phyloP scores from a whole-genome alignment of 495 filamentous ascomycete species.

The Daldinia bambusicola region DNA sequence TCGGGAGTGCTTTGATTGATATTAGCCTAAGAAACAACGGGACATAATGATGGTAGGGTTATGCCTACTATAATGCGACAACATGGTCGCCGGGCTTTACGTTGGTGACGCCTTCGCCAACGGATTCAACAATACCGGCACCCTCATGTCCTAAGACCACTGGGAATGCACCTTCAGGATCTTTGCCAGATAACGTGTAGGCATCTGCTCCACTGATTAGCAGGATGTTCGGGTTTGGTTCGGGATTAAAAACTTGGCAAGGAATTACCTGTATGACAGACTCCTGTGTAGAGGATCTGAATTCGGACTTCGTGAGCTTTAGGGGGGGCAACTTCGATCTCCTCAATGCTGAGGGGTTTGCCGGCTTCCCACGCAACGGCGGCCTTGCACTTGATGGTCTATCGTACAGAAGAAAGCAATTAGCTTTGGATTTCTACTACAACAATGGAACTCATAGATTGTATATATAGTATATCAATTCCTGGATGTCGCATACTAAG shows the following conservation, averaged over 20 bases:
- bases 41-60: slow-evolving; percentile 7
- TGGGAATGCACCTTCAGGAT: slow-evolving; percentile 97
- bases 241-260: slow-evolving; percentile 39
- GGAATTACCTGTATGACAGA: slow-evolving; percentile 91
- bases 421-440: slow-evolving; percentile 12
- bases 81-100: slow-evolving; percentile 95
- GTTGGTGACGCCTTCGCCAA: slow-evolving; percentile 93
- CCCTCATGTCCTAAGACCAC: slow-evolving; percentile 97
- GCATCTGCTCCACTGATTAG: slow-evolving; percentile 70
- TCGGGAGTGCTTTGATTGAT: slow-evolving; percentile 79
- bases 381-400: slow-evolving; percentile 75
- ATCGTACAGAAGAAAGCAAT: slow-evolving; percentile 19
- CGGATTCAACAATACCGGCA: slow-evolving; percentile 94
- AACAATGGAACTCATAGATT: not conserved
- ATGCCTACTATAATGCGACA: slow-evolving; percentile 90
- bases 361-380: slow-evolving; percentile 97
- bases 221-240: slow-evolving; percentile 40
- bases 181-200: slow-evolving; percentile 97
- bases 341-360: slow-evolving; percentile 86
- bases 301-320: slow-evolving; percentile 96
- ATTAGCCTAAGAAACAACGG: slow-evolving; percentile 18
- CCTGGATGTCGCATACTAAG: not conserved
- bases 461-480: slow-evolving; percentile 3
- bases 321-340: slow-evolving; percentile 92
- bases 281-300: slow-evolving; percentile 94